A percentile compares a stretch with the other conserved stretches of the same genome.
phyloP scores from a whole-genome alignment of 305 asterid species.

The Fraxinus ornus region DNA sequence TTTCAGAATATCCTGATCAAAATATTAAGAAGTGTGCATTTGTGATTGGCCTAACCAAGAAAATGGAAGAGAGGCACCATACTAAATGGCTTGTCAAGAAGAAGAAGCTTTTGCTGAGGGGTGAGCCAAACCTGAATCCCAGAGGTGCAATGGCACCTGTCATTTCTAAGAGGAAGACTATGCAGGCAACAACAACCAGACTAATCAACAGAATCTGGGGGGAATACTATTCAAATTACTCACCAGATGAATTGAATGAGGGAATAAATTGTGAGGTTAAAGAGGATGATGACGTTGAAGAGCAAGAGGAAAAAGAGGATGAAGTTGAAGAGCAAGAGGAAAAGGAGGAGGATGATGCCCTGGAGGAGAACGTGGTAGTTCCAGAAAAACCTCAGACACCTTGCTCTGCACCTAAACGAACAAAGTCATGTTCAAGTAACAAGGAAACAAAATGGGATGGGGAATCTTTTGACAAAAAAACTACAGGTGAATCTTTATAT shows the following conservation, averaged over 20 bases:
- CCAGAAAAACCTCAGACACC: constrained; percentile 40
- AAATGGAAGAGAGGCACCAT: constrained; percentile 94
- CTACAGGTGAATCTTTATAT: constrained; percentile 58
- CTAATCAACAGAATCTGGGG: constrained; percentile 93
- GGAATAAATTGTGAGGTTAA: constrained; percentile 49
- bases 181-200: constrained; percentile 94
- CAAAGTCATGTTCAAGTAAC: constrained; percentile 39
- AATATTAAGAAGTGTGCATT: constrained; percentile 68
- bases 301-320: constrained; percentile 70
- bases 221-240: constrained; percentile 77
- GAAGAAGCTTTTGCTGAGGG: constrained; percentile 60
- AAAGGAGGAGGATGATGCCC: constrained; percentile 64
- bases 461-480: constrained; percentile 52
- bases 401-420: constrained; percentile 32
- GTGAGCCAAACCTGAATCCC: constrained; percentile 67
- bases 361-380: constrained; percentile 43
- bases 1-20: constrained; percentile 78
- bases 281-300: constrained; percentile 67
- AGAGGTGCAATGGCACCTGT: constrained; percentile 75
- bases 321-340: constrained; percentile 42
- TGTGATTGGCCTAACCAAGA: constrained; percentile 61
- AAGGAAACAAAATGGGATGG: constrained; percentile 67
- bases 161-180: constrained; percentile 79
- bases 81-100: constrained; percentile 93
- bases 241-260: constrained; percentile 57